Conservation (phyloP, 208 protist genomes). For the Acanthamoeba rhysodes region DNA sequence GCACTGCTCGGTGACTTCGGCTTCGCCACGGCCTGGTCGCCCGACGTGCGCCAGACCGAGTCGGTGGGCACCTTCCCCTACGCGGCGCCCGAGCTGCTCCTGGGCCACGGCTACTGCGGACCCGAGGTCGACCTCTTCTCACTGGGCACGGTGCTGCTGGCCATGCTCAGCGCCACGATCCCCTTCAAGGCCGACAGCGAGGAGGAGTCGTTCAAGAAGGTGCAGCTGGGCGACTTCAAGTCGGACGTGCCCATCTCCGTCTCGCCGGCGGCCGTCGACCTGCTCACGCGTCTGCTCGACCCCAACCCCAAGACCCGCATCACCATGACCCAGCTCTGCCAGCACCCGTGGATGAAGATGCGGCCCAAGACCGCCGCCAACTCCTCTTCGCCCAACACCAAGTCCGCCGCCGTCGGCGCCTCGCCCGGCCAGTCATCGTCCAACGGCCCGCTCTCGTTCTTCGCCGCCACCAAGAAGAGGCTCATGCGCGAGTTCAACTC, state of each 20-base stretch:
- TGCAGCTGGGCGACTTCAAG: constrained; percentile 59
- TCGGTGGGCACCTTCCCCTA: constrained; percentile 60
- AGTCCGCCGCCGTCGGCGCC: no score
- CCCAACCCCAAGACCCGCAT: constrained; percentile 61
- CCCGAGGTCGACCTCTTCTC: constrained; percentile 62
- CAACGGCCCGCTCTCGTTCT: constrained; percentile 50
- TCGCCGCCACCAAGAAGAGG: constrained; percentile 36
- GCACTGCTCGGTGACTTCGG: constrained; percentile 43
- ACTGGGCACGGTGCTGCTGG: constrained; percentile 8
- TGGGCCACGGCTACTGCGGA: constrained; percentile 19
- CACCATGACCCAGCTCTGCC: constrained; percentile 63
- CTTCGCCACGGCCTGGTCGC: constrained; percentile 16
- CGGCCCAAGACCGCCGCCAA: background rate
- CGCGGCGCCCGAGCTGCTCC: constrained; percentile 60
- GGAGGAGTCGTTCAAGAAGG: constrained; percentile 61
- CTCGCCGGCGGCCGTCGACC: background rate
- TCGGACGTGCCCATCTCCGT: background rate
- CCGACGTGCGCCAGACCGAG: constrained; percentile 16
- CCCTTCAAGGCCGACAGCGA: constrained; percentile 67
- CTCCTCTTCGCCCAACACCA: background rate
- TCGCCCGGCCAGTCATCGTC: background rate
- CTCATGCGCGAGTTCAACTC: constrained; percentile 31
- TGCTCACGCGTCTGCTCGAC: constrained; percentile 42
- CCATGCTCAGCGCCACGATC: constrained; percentile 47
- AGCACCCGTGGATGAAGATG: constrained; percentile 69